Evolutionary conservation across 179 eudicot genomes (phyloP), one percentile per base, ranked within the genome.

Genomic region (Beta corolliflora): DNA sequence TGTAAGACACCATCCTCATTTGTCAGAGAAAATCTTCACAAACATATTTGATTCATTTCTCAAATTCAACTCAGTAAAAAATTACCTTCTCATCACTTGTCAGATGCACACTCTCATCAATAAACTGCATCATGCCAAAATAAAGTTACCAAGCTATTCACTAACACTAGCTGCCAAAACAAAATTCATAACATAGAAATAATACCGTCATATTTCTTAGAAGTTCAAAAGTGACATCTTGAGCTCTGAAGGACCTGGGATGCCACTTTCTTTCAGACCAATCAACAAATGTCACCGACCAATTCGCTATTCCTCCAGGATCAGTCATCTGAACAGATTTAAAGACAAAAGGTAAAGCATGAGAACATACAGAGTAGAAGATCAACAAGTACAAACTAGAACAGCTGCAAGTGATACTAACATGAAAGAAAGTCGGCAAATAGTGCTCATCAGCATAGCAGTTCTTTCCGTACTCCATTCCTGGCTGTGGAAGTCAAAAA

Each of bases 211-310:
- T 88, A 83, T 94, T 94, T 85, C 86, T 86, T 67, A 93, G 68
- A 70, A 97, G 94, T 85, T 88, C 93, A 79, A 65, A 81, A 29
- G 93, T 85, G 75, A 97, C 76, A 82, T 97, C 99, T 69, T 69
- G 83, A 44, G 91, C 88, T 78, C 82, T 81, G 80, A 90, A 97
- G 53, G 99, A 90, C 84, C 87, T 93, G 29, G 99, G 99, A 88
- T 94, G 98, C 98, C 99, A 97, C 88, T 94, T 97, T 83, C 94
- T 92, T 86, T 97, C 99, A n/a, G 99, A 94, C 98, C 99, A 97
- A 80, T 94, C 99, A 76, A 94, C 98, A 82, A 91, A 91, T 11
- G 99, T 97, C 78, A 94, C 92, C 18, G 99, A 94, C 98, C 98
- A 93, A 83, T 97, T 93, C 23, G 97, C 89, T 81, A 97, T 89